phyloP scores from a whole-genome alignment of 495 filamentous ascomycete species.

The Sphaerosporella brunnea region DNA sequence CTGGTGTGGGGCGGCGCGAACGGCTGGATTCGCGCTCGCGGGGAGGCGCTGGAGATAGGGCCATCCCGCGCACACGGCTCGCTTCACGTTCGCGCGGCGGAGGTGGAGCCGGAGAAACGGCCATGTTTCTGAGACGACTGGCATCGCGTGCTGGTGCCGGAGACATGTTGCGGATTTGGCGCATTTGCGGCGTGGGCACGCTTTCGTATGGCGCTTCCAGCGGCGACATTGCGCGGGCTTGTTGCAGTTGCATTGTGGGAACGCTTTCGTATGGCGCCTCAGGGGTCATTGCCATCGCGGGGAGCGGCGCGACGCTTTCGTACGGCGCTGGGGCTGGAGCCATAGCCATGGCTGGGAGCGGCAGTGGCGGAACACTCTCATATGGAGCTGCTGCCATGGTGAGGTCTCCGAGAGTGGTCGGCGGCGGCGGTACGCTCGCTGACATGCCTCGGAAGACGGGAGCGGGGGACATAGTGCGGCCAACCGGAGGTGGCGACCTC shows the following conservation, averaged over 20 bases:
- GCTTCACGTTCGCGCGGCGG: not conserved
- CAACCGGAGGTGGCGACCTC: conserved; percentile 8
- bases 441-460: conserved; percentile 7
- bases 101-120: not conserved
- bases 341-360: conserved; percentile 6
- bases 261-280: not conserved
- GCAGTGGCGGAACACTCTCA: conserved; percentile 7
- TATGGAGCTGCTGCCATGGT: conserved; percentile 9
- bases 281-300: not conserved
- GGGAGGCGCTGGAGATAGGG: too few relatives aligned
- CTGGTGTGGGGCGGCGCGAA: too few relatives aligned
- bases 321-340: not conserved
- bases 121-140: not conserved
- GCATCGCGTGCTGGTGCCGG: not conserved
- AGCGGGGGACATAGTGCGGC: conserved; percentile 14
- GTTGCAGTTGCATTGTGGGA: not conserved
- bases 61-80: too few relatives aligned
- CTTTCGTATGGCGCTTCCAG: not conserved
- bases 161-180: not conserved
- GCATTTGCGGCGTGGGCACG: not conserved
- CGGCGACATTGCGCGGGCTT: not conserved
- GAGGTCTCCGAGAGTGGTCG: not conserved
- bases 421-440: not conserved
- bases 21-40: not conserved
- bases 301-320: not conserved